These are phyloP conservation scores for Crucibulum laeve DNA, from an alignment of 768 basidiomycete genomes.

Conservation along the genomic window DNA sequence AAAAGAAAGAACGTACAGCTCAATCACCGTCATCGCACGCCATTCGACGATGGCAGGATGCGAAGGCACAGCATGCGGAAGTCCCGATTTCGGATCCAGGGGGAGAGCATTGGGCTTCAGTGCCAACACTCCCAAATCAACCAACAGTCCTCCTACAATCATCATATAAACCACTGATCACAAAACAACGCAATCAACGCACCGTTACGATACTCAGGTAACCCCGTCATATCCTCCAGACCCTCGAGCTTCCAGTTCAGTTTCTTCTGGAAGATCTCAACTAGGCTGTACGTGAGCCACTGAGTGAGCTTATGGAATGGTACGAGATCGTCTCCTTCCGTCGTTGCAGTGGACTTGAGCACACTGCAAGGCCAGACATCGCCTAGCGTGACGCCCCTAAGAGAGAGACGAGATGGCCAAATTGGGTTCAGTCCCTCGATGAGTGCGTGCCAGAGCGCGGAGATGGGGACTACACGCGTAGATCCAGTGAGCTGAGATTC, in stretches of 20 bases:
- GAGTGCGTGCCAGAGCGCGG: conserved; percentile 77
- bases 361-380: conserved; percentile 90
- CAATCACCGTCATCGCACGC: conserved; percentile 93
- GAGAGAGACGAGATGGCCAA: conserved; percentile 78
- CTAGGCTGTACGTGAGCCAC: conserved; percentile 89
- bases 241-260: conserved; percentile 83
- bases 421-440: conserved; percentile 81
- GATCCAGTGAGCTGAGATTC: conserved; percentile 38
- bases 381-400: conserved; percentile 72
- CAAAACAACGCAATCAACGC: conserved; percentile 1
- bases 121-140: conserved; percentile 78
- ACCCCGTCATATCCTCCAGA: conserved; percentile 80
- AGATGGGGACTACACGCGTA: conserved; percentile 56
- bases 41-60: conserved; percentile 95
- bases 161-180: conserved; percentile 1
- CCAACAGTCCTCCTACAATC: conserved; percentile 70
- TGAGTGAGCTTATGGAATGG: conserved; percentile 96
- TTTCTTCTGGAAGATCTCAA: conserved; percentile 76
- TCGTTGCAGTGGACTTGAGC: conserved; percentile 22
- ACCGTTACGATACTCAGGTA: conserved; percentile 97
- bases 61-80: conserved; percentile 66
- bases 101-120: conserved; percentile 58
- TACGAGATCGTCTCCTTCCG: conserved; percentile 69
- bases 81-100: conserved; percentile 39
- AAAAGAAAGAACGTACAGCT: conserved; percentile 54